A percentile compares a stretch with the other conserved stretches of the same genome.
phyloP scores from a whole-genome alignment of 2,329 filamentous ascomycete species.

The Aspergillus spinulosporus region DNA sequence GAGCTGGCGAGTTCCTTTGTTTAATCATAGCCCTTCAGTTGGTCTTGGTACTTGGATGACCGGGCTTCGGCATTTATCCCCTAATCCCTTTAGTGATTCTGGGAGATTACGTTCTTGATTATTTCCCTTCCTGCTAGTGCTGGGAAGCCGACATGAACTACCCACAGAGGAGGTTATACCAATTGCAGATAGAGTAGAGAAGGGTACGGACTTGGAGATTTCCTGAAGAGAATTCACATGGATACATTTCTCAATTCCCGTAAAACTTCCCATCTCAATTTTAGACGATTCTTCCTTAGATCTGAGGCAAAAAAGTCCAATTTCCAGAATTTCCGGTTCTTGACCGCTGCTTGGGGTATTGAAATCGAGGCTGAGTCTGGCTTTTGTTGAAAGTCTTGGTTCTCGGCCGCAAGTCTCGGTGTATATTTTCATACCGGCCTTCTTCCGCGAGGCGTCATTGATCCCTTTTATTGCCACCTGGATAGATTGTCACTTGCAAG shows the following conservation, averaged over 20 bases:
- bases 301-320: not conserved
- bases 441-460: not conserved
- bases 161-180: not conserved
- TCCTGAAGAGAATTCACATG: not conserved
- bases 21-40: no score
- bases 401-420: not conserved
- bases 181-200: not conserved
- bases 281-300: not conserved
- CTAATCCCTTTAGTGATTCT: no score
- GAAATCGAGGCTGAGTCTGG: not conserved
- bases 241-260: not conserved
- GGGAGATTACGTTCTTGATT: no score
- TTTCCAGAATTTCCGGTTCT: not conserved
- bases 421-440: not conserved
- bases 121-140: no score
- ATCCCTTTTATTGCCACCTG: not conserved
- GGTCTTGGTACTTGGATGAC: no score
- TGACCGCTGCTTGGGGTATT: constrained; percentile 6
- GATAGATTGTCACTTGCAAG: not conserved
- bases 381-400: not conserved
- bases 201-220: not conserved
- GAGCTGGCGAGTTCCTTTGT: no score
- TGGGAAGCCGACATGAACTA: not conserved
- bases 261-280: not conserved
- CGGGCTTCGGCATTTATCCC: no score